Base-by-base conservation (phyloP, 2,329 filamentous ascomycete genomes). In the Aaosphaeria pasadenensis region DNA sequence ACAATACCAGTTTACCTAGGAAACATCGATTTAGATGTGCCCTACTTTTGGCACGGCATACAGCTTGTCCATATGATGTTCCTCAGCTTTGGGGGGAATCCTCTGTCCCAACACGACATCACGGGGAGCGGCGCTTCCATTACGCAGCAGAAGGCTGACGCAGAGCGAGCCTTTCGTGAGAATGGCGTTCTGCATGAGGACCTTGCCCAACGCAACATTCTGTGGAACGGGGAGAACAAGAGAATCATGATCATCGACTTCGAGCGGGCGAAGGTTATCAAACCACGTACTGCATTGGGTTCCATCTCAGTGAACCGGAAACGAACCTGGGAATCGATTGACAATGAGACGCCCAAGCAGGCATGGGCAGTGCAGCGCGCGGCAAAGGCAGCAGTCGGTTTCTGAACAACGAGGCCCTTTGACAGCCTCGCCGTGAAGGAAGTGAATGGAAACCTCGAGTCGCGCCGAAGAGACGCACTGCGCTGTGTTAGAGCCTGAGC, bases 1-100 rank as follows among this genome's bases (percentile, higher is more conserved):
- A 7, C 7, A 7, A n/a, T 35, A 35, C 32, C n/a, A 35, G 32
- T 35, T 7, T 35, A n/a, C 32, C n/a, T 35, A 35, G 32, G 32
- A n/a, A 35, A n/a, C 33, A 55, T 62, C 24, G 49, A 59, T 35
- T 47, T 64, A 6, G 13, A 41, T 11, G 43, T 5, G 2, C 54
- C 51, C 7, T 61, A 60, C 45, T 51, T 24, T 42, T 60, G 56
- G 41, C 49, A 59, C 24, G 57, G 54, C 5, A 40, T 40, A 7
- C 39, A 7, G 39, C 39, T 40, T 7, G 39, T 40, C 7, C 17
- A 24, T 17, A 40, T 40, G 39, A 7, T 40, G 7, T 7, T 40
- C 9, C 39, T 40, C 9, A 40, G 39, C 39, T 40, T 40, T 40
- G 39, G 39, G 7, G 39, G 39, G 7, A 24, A 40, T n/a, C n/a